Evolutionary conservation across 2,329 filamentous ascomycete species (phyloP).

Genomic region (Neofusicoccum sp.): DNA sequence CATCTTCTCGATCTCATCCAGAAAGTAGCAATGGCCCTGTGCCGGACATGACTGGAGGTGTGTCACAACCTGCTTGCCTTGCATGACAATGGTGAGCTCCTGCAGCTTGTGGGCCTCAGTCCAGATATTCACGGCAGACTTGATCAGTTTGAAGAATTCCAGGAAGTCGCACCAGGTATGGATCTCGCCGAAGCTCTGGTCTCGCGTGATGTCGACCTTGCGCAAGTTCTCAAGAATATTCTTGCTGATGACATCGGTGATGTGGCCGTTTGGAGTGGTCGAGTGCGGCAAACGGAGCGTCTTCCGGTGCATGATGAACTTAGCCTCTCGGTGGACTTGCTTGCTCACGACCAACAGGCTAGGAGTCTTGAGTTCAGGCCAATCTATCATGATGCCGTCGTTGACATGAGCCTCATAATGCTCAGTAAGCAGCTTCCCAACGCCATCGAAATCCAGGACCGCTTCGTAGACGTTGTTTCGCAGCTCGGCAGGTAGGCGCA

Average conservation of each 20-base stretch:
- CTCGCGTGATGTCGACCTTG: conserved; percentile 18
- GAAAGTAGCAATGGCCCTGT: conserved; percentile 19
- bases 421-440: conserved; percentile 5
- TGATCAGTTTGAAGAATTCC: conserved; percentile 20
- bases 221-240: conserved; percentile 11
- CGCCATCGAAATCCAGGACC: conserved; percentile 19
- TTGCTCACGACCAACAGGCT: conserved; percentile 12
- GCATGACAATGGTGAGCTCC: conserved; percentile 15
- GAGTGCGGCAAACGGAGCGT: conserved; percentile 12
- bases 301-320: conserved; percentile 18
- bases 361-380: conserved; percentile 1
- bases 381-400: conserved; percentile 5
- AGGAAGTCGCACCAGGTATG: conserved; percentile 20
- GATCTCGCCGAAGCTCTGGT: conserved; percentile 15
- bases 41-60: conserved; percentile 7
- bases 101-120: conserved; percentile 13
- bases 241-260: conserved; percentile 7
- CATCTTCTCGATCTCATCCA: conserved; percentile 19
- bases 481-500: conserved; percentile 19
- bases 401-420: conserved; percentile 16
- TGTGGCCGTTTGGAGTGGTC: conserved; percentile 2
- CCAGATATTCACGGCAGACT: conserved; percentile 10
- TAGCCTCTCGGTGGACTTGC: conserved; percentile 12
- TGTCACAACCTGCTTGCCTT: not conserved
- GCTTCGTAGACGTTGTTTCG: conserved; percentile 19